These are phyloP conservation scores for Colletotrichum orchidophilum DNA, from an alignment of 2,329 filamentous ascomycete genomes.

Conservation along the genomic window DNA sequence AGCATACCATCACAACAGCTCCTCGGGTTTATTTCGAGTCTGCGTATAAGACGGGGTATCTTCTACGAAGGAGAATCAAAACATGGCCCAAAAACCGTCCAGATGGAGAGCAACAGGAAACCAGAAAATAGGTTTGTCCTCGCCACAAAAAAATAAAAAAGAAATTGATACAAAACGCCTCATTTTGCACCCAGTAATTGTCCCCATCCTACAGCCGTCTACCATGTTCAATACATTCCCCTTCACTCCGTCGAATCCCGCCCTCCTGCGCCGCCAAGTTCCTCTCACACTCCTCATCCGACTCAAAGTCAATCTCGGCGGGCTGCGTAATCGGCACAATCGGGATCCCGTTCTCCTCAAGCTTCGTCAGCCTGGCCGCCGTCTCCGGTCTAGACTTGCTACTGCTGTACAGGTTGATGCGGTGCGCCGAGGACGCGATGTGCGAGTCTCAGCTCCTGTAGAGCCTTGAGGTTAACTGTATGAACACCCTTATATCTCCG, in stretches of 20 bases:
- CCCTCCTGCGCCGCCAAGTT: slow-evolving; percentile 14
- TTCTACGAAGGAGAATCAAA: not conserved
- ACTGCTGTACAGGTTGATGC: slow-evolving; percentile 70
- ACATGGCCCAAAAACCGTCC: not conserved
- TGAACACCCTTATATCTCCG: no score
- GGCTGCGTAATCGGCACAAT: slow-evolving; percentile 65
- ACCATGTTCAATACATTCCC: not conserved
- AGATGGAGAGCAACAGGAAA: not conserved
- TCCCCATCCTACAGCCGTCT: not conserved
- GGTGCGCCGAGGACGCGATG: slow-evolving; percentile 70
- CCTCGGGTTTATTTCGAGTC: no score
- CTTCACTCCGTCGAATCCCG: slow-evolving; percentile 6
- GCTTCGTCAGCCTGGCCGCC: slow-evolving; percentile 56
- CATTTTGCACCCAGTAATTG: not conserved
- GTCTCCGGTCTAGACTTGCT: slow-evolving; percentile 62
- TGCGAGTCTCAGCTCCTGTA: slow-evolving; percentile 74
- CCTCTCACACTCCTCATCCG: slow-evolving; percentile 56
- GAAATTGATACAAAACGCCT: not conserved
- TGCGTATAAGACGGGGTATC: not conserved
- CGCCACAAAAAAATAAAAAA: not conserved
- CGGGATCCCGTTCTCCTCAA: slow-evolving; percentile 57
- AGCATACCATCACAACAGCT: no score
- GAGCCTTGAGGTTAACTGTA: slow-evolving; percentile 39
- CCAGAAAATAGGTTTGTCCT: not conserved
- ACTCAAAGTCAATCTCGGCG: slow-evolving; percentile 57